A percentile compares a stretch with the other conserved stretches of the same genome.
phyloP scores from a whole-genome alignment of 2,329 filamentous ascomycete species.

The Calonectria honghensis region DNA sequence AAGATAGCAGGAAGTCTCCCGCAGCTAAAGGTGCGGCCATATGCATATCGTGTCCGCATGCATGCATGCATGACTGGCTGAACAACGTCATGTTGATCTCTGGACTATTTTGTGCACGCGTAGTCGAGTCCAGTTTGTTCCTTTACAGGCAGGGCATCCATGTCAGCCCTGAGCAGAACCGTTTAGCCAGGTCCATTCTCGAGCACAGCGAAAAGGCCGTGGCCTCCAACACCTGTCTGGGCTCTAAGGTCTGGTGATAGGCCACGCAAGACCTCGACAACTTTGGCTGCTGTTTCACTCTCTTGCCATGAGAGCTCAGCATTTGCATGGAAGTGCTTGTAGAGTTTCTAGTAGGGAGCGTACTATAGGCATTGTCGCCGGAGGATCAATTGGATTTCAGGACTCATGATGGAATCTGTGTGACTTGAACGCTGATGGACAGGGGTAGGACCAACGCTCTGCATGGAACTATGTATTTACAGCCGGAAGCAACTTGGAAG shows the following conservation, averaged over 20 bases:
- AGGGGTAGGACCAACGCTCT: too few relatives aligned
- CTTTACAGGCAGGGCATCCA: constrained; percentile 75
- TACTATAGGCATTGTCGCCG: not conserved
- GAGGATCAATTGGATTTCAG: not conserved
- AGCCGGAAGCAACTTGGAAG: not conserved
- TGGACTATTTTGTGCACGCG: constrained; percentile 62
- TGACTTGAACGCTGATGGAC: not conserved
- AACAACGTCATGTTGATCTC: constrained; percentile 24
- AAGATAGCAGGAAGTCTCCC: constrained; percentile 67
- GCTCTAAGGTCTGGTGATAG: constrained; percentile 61
- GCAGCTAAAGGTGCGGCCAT: constrained; percentile 75
- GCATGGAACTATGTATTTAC: too few relatives aligned
- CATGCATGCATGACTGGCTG: constrained; percentile 81
- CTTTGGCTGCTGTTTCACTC: constrained; percentile 68
- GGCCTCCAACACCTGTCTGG: constrained; percentile 69
- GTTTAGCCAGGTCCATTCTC: constrained; percentile 73
- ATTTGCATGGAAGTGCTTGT: constrained; percentile 75
- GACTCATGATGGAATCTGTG: not conserved
- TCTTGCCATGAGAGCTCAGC: constrained; percentile 77
- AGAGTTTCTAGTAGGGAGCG: constrained; percentile 54
- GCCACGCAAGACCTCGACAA: constrained; percentile 63
- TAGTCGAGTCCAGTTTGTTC: constrained; percentile 75
- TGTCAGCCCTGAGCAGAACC: constrained; percentile 76
- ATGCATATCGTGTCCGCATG: constrained; percentile 81
- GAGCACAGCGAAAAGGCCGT: constrained; percentile 74